These are phyloP conservation scores for Rosa hybrid DNA, from an alignment of 331 rosid genomes.

Conservation along the genomic window DNA sequence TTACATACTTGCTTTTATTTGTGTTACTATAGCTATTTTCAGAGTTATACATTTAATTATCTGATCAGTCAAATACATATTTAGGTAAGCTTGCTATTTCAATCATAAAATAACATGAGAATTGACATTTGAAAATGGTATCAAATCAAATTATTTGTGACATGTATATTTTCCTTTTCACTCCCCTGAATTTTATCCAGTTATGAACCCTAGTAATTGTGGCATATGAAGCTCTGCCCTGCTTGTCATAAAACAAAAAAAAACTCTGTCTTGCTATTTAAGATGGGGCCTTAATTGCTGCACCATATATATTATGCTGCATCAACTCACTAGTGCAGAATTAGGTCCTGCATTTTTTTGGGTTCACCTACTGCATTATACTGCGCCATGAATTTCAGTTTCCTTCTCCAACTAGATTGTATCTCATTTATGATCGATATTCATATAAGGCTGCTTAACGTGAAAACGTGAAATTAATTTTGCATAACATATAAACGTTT, in stretches of 20 bases:
- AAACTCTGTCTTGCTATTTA: not conserved
- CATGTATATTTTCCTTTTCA: not conserved
- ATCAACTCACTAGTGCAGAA: not conserved
- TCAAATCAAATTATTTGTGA: not conserved
- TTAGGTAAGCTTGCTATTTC: not conserved
- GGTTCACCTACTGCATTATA: conserved; percentile 19
- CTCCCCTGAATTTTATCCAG: not conserved
- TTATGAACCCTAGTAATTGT: not conserved
- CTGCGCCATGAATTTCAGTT: not conserved
- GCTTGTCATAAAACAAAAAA: not conserved
- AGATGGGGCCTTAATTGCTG: not conserved
- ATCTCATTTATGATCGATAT: not conserved
- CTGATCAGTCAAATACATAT: too few relatives aligned
- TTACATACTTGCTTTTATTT: too few relatives aligned
- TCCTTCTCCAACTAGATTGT: conserved; percentile 9
- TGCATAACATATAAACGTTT: not conserved
- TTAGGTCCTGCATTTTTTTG: conserved; percentile 8
- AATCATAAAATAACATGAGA: not conserved
- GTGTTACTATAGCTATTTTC: too few relatives aligned
- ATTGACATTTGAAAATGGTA: not conserved
- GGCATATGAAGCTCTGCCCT: not conserved
- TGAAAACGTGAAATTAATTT: not conserved
- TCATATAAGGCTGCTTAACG: not conserved
- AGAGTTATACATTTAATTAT: too few relatives aligned
- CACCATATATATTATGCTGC: not conserved